Evolutionary conservation across 306 rosid genomes (phyloP), one percentile per base, ranked within the genome.

Genomic region (Crotalaria pallida): DNA sequence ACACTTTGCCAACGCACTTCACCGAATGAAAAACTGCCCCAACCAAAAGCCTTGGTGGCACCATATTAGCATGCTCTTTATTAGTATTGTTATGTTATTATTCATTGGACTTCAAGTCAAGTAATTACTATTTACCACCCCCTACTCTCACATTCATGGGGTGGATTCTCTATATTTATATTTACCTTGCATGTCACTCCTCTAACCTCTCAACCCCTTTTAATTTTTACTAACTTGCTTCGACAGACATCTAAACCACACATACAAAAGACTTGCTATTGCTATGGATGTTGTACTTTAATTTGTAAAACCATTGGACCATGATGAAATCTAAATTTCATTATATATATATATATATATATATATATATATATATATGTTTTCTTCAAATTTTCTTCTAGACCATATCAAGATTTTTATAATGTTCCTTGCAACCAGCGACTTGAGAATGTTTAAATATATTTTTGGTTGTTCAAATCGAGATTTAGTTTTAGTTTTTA

Each of bases 1-100:
- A 83, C 91, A 84, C 96, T 85, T 88, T 82, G 96, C 91, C 98
- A 92, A 83, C 95, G 84, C 90, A 79, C 84, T 87, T 82, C 77
- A 57, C 68, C 27, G 79, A 18, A 74, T 67, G 40, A 72, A 81
- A 81, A 81, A 65, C 80, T 55, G 27, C 74, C 59, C 80, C 75
- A 76, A 82, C 83, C 75, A 58, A 67, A 71, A 29, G n/a, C n/a
- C 78, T 63, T 64, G 72, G 72, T 77, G 76, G 61, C 84, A 76
- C 80, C 1, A 43, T 78, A 68, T 67, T 49, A 67, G 27, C 82
- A 65, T 62, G 51, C 75, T 77, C 21, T 12, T 31, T 57, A 33
- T 26, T 38, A 5, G 10, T 1, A 31, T 34, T 15, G 53, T 52
- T 45, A 38, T 18, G 59, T 38, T 17, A 6, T 26, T 43, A 24